These are phyloP conservation scores for Coniochaeta ligniaria DNA, from an alignment of 2,329 filamentous ascomycete species.

Conservation along the genomic window DNA sequence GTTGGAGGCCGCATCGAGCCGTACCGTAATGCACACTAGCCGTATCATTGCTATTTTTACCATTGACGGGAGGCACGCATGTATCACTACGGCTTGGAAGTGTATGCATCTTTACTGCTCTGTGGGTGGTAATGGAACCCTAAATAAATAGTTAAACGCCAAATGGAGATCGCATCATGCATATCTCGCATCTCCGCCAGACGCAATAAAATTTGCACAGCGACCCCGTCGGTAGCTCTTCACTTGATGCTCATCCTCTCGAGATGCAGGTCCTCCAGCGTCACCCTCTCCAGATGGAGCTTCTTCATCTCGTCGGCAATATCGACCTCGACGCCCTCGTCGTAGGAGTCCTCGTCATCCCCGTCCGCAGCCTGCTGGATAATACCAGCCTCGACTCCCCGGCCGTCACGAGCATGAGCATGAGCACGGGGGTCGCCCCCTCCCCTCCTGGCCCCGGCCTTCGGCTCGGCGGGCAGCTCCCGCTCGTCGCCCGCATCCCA, in stretches of 20 bases:
- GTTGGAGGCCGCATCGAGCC: not conserved
- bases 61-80: not conserved
- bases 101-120: not conserved
- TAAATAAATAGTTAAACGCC: not conserved
- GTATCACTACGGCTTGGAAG: not conserved
- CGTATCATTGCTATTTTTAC: not conserved
- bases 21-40: not conserved
- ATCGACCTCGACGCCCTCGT: constrained; percentile 13
- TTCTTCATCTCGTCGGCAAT: constrained; percentile 4
- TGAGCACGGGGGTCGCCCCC: too few species aligned
- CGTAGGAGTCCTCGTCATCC: constrained; percentile 10
- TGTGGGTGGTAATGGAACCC: not conserved
- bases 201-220: not conserved
- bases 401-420: not conserved
- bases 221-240: not conserved
- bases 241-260: not conserved
- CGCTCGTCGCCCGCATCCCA: not conserved
- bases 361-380: not conserved
- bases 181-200: not conserved
- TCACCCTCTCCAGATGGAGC: not conserved
- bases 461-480: not conserved
- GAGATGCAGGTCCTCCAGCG: not conserved
- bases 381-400: not conserved
- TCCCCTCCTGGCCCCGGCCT: not conserved
- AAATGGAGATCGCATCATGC: not conserved